Evolutionary conservation across 2,329 filamentous ascomycete species (phyloP).

Genomic region (Fusarium miscanthi): DNA sequence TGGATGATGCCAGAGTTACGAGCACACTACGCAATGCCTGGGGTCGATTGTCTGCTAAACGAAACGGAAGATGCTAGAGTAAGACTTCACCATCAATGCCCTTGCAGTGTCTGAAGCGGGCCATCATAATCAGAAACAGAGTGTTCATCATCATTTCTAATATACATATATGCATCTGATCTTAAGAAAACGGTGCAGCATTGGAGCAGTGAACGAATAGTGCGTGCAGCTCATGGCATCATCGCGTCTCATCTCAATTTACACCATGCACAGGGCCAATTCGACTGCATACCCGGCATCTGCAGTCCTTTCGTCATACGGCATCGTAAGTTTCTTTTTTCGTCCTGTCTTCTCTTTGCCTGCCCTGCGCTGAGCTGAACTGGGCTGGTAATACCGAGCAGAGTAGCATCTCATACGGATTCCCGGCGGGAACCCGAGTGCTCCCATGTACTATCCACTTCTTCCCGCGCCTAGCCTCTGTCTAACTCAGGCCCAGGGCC

Average conservation of each 20-base stretch:
- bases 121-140: constrained; percentile 3
- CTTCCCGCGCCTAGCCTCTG: constrained; percentile 28
- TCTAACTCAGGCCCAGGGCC: constrained; percentile 5
- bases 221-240: constrained; percentile 2
- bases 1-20: not conserved
- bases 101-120: not conserved
- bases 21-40: not conserved
- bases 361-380: constrained; percentile 1
- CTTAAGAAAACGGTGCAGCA: not conserved
- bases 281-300: constrained; percentile 21
- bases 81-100: not conserved
- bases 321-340: constrained; percentile 2
- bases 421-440: not conserved
- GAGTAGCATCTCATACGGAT: not conserved
- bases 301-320: constrained; percentile 20
- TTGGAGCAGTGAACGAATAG: not conserved
- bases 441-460: constrained; percentile 36
- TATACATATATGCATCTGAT: not conserved
- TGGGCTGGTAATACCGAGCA: not conserved
- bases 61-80: not conserved
- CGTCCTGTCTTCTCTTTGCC: not conserved
- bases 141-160: constrained; percentile 1
- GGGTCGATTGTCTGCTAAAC: not conserved
- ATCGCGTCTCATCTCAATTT: constrained; percentile 15
- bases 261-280: not conserved